Conservation (phyloP, 2,329 filamentous ascomycete genomes). For the Calonectria multiphialidica region DNA sequence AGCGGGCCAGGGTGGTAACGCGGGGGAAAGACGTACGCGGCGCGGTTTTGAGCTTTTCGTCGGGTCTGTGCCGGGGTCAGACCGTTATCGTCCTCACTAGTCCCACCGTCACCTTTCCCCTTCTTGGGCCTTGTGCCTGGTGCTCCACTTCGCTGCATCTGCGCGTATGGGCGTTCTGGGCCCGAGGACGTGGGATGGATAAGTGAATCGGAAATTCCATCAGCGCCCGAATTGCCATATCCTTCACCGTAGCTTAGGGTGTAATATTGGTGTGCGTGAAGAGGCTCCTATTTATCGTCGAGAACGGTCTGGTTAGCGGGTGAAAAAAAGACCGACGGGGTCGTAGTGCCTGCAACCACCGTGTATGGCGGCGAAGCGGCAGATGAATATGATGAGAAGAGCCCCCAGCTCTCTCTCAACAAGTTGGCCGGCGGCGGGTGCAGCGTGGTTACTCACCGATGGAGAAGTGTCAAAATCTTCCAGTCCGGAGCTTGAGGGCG, state of each 20-base stretch:
- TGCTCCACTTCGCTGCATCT: slow-evolving; percentile 38
- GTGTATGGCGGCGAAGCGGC: slow-evolving; percentile 7
- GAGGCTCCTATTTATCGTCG: neutral
- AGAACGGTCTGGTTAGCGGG: neutral
- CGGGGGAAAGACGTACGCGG: slow-evolving; percentile 65
- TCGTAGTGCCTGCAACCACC: neutral
- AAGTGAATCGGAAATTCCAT: slow-evolving; percentile 51
- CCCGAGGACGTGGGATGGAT: slow-evolving; percentile 49
- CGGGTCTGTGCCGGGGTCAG: slow-evolving; percentile 68
- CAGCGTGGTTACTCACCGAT: slow-evolving; percentile 59
- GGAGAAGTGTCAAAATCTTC: slow-evolving; percentile 68
- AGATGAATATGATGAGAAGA: neutral
- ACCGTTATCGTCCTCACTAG: slow-evolving; percentile 68
- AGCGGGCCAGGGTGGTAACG: neutral
- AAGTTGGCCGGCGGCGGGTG: no score
- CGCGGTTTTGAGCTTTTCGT: slow-evolving; percentile 72
- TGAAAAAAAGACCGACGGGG: neutral
- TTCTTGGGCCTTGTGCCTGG: slow-evolving; percentile 27
- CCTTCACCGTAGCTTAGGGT: neutral
- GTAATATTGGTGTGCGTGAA: neutral
- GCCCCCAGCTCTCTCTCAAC: no score
- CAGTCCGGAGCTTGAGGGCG: slow-evolving; percentile 59
- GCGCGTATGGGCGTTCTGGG: slow-evolving; percentile 39
- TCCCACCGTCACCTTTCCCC: slow-evolving; percentile 53
- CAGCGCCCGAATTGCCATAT: neutral